Percentiles rank a stretch among this genome's conserved stretches.
These are phyloP conservation scores for Pilatotrama ljubarskyi DNA, from an alignment of 768 basidiomycete species.

Conservation along the genomic window DNA sequence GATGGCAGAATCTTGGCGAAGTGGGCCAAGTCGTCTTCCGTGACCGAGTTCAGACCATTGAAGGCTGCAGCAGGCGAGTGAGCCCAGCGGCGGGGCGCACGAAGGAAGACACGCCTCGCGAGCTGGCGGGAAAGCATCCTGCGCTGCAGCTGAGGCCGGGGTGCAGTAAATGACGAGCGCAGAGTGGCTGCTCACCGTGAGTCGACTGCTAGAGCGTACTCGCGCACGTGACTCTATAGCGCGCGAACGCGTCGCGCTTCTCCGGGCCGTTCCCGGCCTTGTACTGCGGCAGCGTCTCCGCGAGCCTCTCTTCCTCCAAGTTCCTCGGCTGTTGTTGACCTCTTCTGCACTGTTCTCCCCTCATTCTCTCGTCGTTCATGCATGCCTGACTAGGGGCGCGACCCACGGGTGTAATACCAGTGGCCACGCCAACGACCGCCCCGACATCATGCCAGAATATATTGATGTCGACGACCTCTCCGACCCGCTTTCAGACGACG, in stretches of 20 bases:
- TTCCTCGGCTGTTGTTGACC: no score
- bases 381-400: background rate
- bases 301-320: background rate
- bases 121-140: slow-evolving; percentile 23
- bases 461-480: slow-evolving; percentile 6
- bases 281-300: background rate
- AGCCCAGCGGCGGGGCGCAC: slow-evolving; percentile 22
- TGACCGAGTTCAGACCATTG: slow-evolving; percentile 41
- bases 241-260: background rate
- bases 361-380: background rate
- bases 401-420: background rate
- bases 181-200: background rate
- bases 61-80: slow-evolving; percentile 24
- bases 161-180: background rate
- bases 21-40: slow-evolving; percentile 60
- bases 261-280: background rate
- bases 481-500: slow-evolving; percentile 2
- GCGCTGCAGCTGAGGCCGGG: slow-evolving; percentile 2
- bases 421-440: background rate
- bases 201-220: background rate
- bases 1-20: slow-evolving; percentile 66
- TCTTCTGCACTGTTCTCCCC: background rate
- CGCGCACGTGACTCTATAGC: background rate
- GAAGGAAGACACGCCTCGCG: slow-evolving; percentile 15
- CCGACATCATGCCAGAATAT: background rate